These are phyloP conservation scores for Polysphondylium violaceum DNA, from an alignment of 78 protist species.

Conservation along the genomic window DNA sequence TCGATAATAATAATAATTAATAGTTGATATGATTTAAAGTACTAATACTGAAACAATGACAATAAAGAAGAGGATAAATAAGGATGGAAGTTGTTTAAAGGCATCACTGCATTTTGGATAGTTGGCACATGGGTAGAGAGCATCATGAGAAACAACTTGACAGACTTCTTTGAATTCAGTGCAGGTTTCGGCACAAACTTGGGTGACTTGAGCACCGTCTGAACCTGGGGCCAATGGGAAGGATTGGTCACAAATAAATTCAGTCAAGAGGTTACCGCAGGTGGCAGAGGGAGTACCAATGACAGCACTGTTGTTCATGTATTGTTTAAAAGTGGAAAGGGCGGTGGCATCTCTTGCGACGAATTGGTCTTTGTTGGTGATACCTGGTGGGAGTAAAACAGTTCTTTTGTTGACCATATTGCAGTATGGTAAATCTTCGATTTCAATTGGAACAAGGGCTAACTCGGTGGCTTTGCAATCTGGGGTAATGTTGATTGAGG, in stretches of 20 bases:
- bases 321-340: background rate
- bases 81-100: no score
- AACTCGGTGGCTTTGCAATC: background rate
- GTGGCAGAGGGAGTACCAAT: background rate
- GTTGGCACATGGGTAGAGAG: conserved; percentile 43
- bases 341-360: background rate
- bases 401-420: background rate
- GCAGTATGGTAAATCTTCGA: background rate
- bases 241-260: conserved; percentile 10
- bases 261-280: background rate
- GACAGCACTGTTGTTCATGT: conserved; percentile 25
- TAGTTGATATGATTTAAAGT: no score
- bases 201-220: background rate
- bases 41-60: no score
- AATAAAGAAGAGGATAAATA: no score
- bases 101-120: conserved; percentile 4
- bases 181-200: background rate
- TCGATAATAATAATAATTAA: no score
- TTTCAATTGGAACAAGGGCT: background rate
- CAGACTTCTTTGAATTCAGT: background rate
- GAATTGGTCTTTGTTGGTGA: no score
- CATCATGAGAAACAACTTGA: background rate
- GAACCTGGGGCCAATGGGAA: conserved; percentile 67
- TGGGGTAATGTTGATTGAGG: background rate
- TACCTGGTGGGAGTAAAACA: conserved; percentile 37